phyloP scores from a whole-genome alignment of 2,329 filamentous ascomycete species.

The Beauveria varroae region DNA sequence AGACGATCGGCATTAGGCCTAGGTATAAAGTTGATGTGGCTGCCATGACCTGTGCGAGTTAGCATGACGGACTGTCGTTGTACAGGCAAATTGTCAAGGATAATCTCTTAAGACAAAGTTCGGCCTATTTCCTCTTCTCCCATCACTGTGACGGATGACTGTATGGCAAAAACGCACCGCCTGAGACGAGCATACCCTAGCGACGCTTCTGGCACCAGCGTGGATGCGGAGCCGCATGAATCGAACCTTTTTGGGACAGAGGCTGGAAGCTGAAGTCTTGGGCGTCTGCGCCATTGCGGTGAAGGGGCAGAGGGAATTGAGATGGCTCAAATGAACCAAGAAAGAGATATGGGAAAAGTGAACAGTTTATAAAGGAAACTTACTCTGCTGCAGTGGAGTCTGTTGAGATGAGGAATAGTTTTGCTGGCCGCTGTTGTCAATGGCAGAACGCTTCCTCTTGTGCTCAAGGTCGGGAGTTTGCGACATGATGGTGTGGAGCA shows the following conservation, averaged over 20 bases:
- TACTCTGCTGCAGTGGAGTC: neutral
- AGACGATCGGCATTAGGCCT: conserved; percentile 37
- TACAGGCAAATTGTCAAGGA: neutral
- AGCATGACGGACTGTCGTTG: neutral
- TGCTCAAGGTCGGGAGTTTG: conserved; percentile 12
- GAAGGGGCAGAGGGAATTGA: neutral
- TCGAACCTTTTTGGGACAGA: neutral
- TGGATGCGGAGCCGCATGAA: conserved; percentile 1
- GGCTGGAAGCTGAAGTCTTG: conserved; percentile 2
- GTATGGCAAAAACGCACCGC: neutral
- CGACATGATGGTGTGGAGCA: conserved; percentile 2
- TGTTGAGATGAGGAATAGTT: conserved; percentile 2
- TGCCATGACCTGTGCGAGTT: conserved; percentile 7
- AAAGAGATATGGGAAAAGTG: neutral
- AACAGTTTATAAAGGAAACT: neutral
- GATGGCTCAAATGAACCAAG: neutral
- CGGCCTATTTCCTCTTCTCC: neutral
- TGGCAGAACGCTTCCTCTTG: conserved; percentile 11
- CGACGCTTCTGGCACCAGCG: neutral
- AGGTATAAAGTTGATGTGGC: conserved; percentile 47
- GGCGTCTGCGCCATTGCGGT: neutral
- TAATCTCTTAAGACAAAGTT: too few species aligned
- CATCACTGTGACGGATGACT: neutral
- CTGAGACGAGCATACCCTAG: neutral
- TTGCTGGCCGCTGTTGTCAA: neutral